A percentile compares a stretch with the other conserved stretches of the same genome.
Evolutionary conservation across 2,329 filamentous ascomycete genomes (phyloP).

Genomic region (Aspergillus nomiae): DNA sequence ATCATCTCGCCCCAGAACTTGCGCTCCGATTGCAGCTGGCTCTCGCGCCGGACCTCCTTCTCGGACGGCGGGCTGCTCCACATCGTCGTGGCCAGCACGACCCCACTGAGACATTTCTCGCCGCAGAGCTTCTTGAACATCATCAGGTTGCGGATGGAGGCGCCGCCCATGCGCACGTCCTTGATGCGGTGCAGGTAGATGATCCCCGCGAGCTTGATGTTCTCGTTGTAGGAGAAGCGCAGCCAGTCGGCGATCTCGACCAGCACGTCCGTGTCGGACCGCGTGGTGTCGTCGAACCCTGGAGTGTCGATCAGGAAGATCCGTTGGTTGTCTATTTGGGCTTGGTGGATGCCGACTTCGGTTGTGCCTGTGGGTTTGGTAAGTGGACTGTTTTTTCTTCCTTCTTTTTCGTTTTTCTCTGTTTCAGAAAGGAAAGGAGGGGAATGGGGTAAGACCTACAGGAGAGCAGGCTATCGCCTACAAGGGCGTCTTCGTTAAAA

Average conservation of each 20-base stretch:
- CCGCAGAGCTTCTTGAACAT: constrained; percentile 47
- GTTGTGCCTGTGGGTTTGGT: constrained; percentile 12
- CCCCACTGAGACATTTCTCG: constrained; percentile 30
- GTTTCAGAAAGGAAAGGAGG: background rate
- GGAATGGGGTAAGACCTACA: background rate
- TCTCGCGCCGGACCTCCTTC: background rate
- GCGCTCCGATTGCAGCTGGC: background rate
- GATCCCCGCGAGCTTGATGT: constrained; percentile 31
- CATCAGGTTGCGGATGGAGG: constrained; percentile 33
- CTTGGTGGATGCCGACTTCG: constrained; percentile 20
- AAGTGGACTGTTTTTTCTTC: background rate
- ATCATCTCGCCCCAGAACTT: constrained; percentile 14
- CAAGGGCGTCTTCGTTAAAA: background rate
- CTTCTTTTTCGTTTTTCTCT: too few relatives aligned
- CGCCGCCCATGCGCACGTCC: constrained; percentile 35
- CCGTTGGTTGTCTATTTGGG: constrained; percentile 12
- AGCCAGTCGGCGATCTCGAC: constrained; percentile 36
- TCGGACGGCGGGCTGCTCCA: constrained; percentile 28
- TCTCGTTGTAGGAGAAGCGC: constrained; percentile 21
- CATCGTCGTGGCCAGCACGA: constrained; percentile 42
- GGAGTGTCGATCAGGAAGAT: constrained; percentile 44
- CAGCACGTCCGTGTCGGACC: constrained; percentile 41
- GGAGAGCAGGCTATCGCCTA: background rate
- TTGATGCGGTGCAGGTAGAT: constrained; percentile 45
- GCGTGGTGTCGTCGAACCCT: constrained; percentile 45